Percentiles rank a stretch among this genome's conserved stretches.
Evolutionary conservation across 73 alveolate species (phyloP).

Genomic region (Paramecium primaurelia): DNA sequence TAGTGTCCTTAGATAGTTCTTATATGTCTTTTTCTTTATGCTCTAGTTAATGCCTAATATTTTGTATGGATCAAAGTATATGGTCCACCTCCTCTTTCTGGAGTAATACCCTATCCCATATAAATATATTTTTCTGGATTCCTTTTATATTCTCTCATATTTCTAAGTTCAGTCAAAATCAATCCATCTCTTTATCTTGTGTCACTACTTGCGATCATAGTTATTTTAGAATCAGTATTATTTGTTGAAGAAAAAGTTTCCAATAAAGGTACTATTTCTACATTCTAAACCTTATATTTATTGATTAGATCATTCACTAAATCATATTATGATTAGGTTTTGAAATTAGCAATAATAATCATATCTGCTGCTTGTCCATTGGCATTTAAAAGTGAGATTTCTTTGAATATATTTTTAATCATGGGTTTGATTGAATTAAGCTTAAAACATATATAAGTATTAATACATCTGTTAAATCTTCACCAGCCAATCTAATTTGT

Average conservation of each 20-base stretch:
- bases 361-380: conserved; percentile 49
- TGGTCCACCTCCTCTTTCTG: conserved; percentile 57
- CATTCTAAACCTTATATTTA: neutral
- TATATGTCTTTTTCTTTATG: conserved; percentile 2
- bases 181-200: conserved; percentile 38
- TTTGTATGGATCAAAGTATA: conserved; percentile 15
- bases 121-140: conserved; percentile 32
- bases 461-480: neutral
- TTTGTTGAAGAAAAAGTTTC: conserved; percentile 38
- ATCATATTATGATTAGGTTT: neutral
- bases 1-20: conserved; percentile 40
- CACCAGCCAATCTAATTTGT: conserved; percentile 28
- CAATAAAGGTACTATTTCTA: conserved; percentile 29
- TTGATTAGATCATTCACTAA: neutral
- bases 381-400: conserved; percentile 32
- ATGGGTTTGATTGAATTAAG: neutral
- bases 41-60: conserved; percentile 21
- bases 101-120: conserved; percentile 41
- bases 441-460: neutral
- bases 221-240: conserved; percentile 25
- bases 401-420: conserved; percentile 33
- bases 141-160: conserved; percentile 49
- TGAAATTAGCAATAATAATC: conserved; percentile 25
- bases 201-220: conserved; percentile 48
- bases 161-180: conserved; percentile 30